Percentiles rank a stretch among this genome's conserved stretches.
Evolutionary conservation across 2,329 filamentous ascomycete species (phyloP).

Genomic region (Colletotrichum caudatum): DNA sequence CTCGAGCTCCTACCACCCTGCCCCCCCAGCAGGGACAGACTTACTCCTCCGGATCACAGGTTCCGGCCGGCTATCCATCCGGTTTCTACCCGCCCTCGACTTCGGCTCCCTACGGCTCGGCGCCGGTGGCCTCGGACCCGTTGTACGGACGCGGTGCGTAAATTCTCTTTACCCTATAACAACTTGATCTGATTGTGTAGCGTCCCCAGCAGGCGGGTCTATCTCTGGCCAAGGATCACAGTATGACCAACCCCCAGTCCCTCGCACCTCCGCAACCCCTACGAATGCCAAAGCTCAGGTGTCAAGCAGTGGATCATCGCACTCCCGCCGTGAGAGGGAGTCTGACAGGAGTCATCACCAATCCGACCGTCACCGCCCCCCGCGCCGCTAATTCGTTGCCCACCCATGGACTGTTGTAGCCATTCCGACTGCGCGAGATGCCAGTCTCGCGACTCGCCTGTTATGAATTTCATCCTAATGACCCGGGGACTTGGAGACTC

Average conservation of each 20-base stretch:
- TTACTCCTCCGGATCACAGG: conserved; percentile 41
- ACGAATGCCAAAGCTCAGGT: conserved; percentile 56
- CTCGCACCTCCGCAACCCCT: conserved; percentile 53
- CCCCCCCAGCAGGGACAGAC: conserved; percentile 34
- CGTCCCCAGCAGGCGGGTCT: conserved; percentile 61
- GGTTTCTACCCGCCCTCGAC: conserved; percentile 47
- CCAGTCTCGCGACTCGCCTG: conserved; percentile 38
- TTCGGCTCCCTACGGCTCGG: conserved; percentile 26
- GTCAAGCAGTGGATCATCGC: conserved; percentile 50
- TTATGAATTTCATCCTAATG: conserved; percentile 42
- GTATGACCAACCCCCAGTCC: conserved; percentile 62
- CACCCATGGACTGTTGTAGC: conserved; percentile 26
- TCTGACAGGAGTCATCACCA: conserved; percentile 53
- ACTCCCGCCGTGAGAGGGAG: conserved; percentile 56
- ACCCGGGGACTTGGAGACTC: conserved; percentile 40
- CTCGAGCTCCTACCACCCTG: conserved; percentile 37
- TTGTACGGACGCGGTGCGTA: conserved; percentile 72
- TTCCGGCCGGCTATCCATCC: conserved; percentile 28
- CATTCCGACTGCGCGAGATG: conserved; percentile 39
- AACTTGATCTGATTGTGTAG: conserved; percentile 61
- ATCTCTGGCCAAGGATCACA: conserved; percentile 59
- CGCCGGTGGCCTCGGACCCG: conserved; percentile 62
- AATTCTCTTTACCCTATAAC: conserved; percentile 33
- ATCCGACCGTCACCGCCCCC: conserved; percentile 55
- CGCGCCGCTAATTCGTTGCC: conserved; percentile 51